These are phyloP conservation scores for Penstemon barbatus DNA, from an alignment of 257 asterid species.

Conservation along the genomic window DNA sequence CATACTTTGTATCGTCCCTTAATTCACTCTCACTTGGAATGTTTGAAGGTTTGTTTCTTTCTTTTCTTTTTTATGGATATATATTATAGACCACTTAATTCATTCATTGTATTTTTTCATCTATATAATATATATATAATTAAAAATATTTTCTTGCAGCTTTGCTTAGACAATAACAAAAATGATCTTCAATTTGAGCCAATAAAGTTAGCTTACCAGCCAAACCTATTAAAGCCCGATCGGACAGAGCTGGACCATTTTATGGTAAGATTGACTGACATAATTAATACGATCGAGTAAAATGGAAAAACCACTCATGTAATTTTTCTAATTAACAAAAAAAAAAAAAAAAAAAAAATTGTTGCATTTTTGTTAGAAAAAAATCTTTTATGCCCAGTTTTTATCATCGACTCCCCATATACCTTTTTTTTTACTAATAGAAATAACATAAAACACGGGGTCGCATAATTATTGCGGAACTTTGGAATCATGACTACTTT, in stretches of 20 bases:
- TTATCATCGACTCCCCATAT: too few relatives aligned
- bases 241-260: conserved; percentile 52
- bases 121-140: neutral
- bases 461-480: too few relatives aligned
- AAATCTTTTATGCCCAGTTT: too few relatives aligned
- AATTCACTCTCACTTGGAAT: conserved; percentile 44
- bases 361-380: neutral
- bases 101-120: neutral
- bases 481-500: too few relatives aligned
- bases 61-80: neutral
- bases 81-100: neutral
- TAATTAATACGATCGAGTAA: neutral
- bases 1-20: conserved; percentile 39
- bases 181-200: conserved; percentile 13
- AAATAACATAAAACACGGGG: too few relatives aligned
- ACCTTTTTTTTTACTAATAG: too few relatives aligned
- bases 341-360: neutral
- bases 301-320: too few relatives aligned
- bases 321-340: too few relatives aligned
- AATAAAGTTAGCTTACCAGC: conserved; percentile 1
- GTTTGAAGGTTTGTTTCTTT: conserved; percentile 40
- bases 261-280: conserved; percentile 46
- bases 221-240: conserved; percentile 20
- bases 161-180: conserved; percentile 32
- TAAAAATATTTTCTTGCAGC: conserved; percentile 24